Evolutionary conservation across 768 basidiomycete species (phyloP).

Genomic region (Chalciporus pseudorubinellus): DNA sequence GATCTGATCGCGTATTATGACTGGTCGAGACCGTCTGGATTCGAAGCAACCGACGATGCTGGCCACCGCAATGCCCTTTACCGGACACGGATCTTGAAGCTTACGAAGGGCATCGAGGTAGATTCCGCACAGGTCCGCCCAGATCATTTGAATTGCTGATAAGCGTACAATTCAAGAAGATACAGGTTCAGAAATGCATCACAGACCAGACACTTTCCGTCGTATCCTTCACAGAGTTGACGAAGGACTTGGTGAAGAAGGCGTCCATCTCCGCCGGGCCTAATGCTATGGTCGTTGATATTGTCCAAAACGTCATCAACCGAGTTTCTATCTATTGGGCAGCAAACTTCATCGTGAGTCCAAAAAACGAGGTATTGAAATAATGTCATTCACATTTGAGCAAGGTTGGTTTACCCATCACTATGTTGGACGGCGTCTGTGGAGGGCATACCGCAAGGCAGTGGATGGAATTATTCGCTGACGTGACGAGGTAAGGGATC

Average conservation of each 20-base stretch:
- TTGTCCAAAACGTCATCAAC: slow-evolving; percentile 68
- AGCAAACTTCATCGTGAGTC: slow-evolving; percentile 52
- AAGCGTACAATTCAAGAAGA: neutral
- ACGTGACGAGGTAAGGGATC: slow-evolving; percentile 34
- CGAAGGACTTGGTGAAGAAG: slow-evolving; percentile 7
- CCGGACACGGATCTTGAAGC: slow-evolving; percentile 14
- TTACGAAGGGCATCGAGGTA: slow-evolving; percentile 9
- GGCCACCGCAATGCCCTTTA: slow-evolving; percentile 7
- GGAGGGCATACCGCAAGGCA: slow-evolving; percentile 40
- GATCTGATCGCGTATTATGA: slow-evolving; percentile 46
- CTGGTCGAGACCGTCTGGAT: slow-evolving; percentile 50
- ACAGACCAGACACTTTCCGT: slow-evolving; percentile 10
- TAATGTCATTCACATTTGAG: neutral
- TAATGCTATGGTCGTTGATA: slow-evolving; percentile 43
- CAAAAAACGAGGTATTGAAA: neutral
- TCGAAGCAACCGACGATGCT: neutral
- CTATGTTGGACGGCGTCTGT: slow-evolving; percentile 33
- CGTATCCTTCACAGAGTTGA: slow-evolving; percentile 10
- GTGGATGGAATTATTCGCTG: slow-evolving; percentile 51
- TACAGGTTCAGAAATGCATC: slow-evolving; percentile 16
- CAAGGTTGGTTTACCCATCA: slow-evolving; percentile 32
- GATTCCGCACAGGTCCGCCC: slow-evolving; percentile 11
- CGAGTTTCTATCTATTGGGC: slow-evolving; percentile 61
- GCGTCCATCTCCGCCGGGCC: slow-evolving; percentile 8
- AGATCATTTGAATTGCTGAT: neutral